Evolutionary conservation across 1,139 yeast genomes (phyloP).

Genomic region (Blastobotrys capitulatus): DNA sequence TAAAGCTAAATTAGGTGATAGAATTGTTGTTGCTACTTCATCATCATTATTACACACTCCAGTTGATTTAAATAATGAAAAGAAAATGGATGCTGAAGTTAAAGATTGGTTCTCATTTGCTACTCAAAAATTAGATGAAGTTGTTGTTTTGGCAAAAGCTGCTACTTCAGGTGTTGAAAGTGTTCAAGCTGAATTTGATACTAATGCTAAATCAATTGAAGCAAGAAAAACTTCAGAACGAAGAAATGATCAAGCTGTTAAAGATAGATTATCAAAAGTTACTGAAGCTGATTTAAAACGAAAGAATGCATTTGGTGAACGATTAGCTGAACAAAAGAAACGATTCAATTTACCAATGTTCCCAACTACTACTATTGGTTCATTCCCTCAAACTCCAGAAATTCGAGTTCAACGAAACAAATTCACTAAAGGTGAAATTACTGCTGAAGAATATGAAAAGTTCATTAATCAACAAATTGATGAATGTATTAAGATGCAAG

Average conservation of each 20-base stretch:
- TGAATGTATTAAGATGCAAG: conserved; percentile 96
- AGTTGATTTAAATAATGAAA: conserved; percentile 87
- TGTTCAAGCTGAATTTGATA: conserved; percentile 56
- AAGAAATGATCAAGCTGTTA: conserved; percentile 89
- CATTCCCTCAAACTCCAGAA: conserved; percentile 99
- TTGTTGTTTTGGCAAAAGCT: conserved; percentile 85
- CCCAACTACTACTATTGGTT: conserved; percentile 99
- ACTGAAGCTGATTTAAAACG: conserved; percentile 67
- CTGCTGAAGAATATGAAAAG: conserved; percentile 91
- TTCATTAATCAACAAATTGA: conserved; percentile 97
- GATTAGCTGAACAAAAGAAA: conserved; percentile 87
- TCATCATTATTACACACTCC: conserved; percentile 98
- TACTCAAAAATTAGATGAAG: conserved; percentile 90
- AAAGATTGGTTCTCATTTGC: conserved; percentile 99
- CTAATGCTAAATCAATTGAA: conserved; percentile 80
- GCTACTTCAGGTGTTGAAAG: conserved; percentile 64
- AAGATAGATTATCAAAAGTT: conserved; percentile 78
- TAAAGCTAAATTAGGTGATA: conserved; percentile 73
- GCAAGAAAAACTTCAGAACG: conserved; percentile 83
- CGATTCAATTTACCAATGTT: conserved; percentile 91
- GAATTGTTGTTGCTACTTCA: conserved; percentile 89
- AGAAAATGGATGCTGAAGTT: conserved; percentile 82
- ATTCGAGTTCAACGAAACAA: conserved; percentile 98
- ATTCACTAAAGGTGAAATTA: conserved; percentile 91
- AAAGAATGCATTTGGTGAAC: conserved; percentile 76